phyloP scores from a whole-genome alignment of 2,329 filamentous ascomycete species.

The Neopestalotiopsis sp. region DNA sequence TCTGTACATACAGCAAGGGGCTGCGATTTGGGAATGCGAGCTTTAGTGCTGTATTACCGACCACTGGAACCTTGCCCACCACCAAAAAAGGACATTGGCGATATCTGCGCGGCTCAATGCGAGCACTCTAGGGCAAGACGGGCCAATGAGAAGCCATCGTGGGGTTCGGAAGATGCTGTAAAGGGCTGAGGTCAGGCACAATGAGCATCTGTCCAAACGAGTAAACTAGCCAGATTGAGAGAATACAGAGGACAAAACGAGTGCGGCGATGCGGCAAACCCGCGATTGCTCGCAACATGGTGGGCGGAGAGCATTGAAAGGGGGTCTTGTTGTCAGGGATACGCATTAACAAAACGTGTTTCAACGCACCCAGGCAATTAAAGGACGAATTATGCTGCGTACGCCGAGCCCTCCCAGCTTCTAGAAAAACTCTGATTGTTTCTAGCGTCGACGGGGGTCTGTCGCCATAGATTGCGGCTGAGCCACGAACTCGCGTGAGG shows the following conservation, averaged over 20 bases:
- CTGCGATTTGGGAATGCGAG: neutral
- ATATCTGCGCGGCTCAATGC: constrained; percentile 45
- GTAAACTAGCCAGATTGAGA: neutral
- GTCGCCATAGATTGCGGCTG: constrained; percentile 1
- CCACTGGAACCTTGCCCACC: neutral
- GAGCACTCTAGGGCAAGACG: neutral
- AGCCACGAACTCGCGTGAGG: constrained; percentile 8
- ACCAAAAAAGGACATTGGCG: neutral
- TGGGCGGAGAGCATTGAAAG: constrained; percentile 27
- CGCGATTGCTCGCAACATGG: constrained; percentile 3
- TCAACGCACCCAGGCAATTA: constrained; percentile 53
- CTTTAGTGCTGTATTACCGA: neutral
- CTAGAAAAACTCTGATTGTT: constrained; percentile 42
- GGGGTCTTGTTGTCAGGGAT: constrained; percentile 33
- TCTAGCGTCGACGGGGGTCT: constrained; percentile 35
- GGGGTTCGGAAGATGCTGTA: constrained; percentile 3
- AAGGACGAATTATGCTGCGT: constrained; percentile 52
- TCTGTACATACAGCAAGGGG: neutral
- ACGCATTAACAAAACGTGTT: constrained; percentile 53
- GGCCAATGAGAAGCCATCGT: constrained; percentile 1
- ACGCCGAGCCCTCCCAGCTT: constrained; percentile 34
- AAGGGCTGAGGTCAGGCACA: neutral
- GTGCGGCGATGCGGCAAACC: constrained; percentile 14
- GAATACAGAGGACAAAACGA: neutral
- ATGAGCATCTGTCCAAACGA: constrained; percentile 5